Conservation (phyloP, 1,284 basidiomycete genomes). For the Fistulina hepatica region DNA sequence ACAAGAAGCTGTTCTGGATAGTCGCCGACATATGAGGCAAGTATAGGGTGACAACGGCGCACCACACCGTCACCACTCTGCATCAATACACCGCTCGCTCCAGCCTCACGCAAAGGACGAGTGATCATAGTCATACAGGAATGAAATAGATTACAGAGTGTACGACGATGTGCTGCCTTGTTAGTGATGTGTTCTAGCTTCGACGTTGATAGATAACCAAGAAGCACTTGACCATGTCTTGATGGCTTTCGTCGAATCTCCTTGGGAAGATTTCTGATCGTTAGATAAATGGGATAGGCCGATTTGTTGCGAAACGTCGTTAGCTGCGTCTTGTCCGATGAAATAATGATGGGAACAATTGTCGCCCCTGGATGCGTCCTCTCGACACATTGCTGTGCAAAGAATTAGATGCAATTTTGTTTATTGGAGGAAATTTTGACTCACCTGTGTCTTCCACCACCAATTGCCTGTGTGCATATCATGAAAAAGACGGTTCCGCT, state of each 20-base stretch:
- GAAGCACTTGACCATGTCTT: constrained; percentile 23
- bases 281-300: constrained; percentile 29
- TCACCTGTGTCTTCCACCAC: constrained; percentile 30
- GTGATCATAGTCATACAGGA: constrained; percentile 22
- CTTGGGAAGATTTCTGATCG: constrained; percentile 29
- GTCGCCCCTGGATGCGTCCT: no score
- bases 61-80: constrained; percentile 12
- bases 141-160: constrained; percentile 34
- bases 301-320: constrained; percentile 23
- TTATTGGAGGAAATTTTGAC: no score
- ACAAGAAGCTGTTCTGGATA: constrained; percentile 23
- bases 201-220: constrained; percentile 29
- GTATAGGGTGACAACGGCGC: constrained; percentile 17
- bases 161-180: constrained; percentile 18
- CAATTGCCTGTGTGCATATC: constrained; percentile 28
- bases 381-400: no score
- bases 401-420: no score
- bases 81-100: constrained; percentile 17
- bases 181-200: constrained; percentile 23
- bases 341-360: constrained; percentile 25
- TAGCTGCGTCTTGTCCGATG: constrained; percentile 24
- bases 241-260: constrained; percentile 26
- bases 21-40: constrained; percentile 19
- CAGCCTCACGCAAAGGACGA: constrained; percentile 16
- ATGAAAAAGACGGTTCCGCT: constrained; percentile 18